These are phyloP conservation scores for Ustilago hordei DNA, from an alignment of 1,284 basidiomycete species.

Conservation along the genomic window DNA sequence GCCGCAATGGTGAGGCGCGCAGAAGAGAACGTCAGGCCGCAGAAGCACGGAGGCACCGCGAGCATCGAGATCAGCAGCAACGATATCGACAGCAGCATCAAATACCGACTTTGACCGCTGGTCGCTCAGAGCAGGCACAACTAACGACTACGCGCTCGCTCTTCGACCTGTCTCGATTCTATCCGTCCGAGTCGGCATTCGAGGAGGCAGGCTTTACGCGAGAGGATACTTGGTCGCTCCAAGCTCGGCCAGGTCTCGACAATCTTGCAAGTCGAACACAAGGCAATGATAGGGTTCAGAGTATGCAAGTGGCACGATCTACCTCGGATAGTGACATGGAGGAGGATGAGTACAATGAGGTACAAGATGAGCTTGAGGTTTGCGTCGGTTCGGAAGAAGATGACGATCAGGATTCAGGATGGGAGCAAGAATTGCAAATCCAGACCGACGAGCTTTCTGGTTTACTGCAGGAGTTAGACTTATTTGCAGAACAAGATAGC, in stretches of 20 bases:
- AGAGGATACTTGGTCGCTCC: neutral
- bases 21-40: slow-evolving; percentile 24
- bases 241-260: neutral
- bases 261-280: neutral
- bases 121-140: neutral
- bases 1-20: slow-evolving; percentile 59
- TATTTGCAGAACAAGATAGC: slow-evolving; percentile 7
- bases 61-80: slow-evolving; percentile 19
- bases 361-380: slow-evolving; percentile 1
- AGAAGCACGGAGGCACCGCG: slow-evolving; percentile 2
- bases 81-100: slow-evolving; percentile 4
- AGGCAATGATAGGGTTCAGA: neutral
- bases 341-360: slow-evolving; percentile 26
- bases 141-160: neutral
- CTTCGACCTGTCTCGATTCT: neutral
- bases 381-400: slow-evolving; percentile 13
- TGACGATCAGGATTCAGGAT: slow-evolving; percentile 8
- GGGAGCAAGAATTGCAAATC: slow-evolving; percentile 11
- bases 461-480: slow-evolving; percentile 28
- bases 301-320: neutral
- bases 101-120: neutral
- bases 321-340: slow-evolving; percentile 25
- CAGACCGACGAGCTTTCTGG: slow-evolving; percentile 28
- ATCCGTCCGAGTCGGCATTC: neutral
- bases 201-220: neutral